Evolutionary conservation across 768 basidiomycete genomes (phyloP).

Genomic region (Phanerodontia chrysosporium): DNA sequence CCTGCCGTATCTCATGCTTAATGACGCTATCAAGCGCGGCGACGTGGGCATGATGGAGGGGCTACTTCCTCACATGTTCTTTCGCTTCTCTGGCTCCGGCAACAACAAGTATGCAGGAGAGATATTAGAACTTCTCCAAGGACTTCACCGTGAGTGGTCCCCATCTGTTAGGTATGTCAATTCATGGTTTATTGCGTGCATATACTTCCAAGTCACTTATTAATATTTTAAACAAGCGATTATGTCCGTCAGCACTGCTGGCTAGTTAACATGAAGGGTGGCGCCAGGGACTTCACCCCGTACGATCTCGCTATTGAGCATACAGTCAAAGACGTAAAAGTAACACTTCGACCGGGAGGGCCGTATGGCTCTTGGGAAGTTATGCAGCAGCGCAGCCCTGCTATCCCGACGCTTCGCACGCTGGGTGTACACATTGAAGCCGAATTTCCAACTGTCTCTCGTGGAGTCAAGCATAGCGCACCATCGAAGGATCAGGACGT

Average conservation of each 20-base stretch:
- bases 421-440: slow-evolving; percentile 7
- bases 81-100: slow-evolving; percentile 23
- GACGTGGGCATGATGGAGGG: slow-evolving; percentile 24
- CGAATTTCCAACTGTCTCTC: slow-evolving; percentile 2
- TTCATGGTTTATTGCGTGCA: background rate
- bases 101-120: slow-evolving; percentile 26
- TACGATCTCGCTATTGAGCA: slow-evolving; percentile 5
- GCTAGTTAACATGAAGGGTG: slow-evolving; percentile 8
- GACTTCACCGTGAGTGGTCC: slow-evolving; percentile 26
- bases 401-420: slow-evolving; percentile 4
- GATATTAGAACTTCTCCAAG: slow-evolving; percentile 25
- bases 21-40: slow-evolving; percentile 32
- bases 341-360: background rate
- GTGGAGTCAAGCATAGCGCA: slow-evolving; percentile 5
- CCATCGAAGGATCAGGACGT: background rate
- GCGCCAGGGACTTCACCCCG: background rate
- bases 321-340: slow-evolving; percentile 2
- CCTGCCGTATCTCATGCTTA: slow-evolving; percentile 33
- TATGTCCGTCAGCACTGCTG: slow-evolving; percentile 11
- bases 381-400: background rate
- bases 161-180: slow-evolving; percentile 12
- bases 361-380: slow-evolving; percentile 6
- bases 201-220: background rate
- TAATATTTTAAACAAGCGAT: background rate
- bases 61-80: slow-evolving; percentile 21